Base-by-base conservation (phyloP, 2,329 filamentous ascomycete genomes). In the Kalaharituber pfeilii region DNA sequence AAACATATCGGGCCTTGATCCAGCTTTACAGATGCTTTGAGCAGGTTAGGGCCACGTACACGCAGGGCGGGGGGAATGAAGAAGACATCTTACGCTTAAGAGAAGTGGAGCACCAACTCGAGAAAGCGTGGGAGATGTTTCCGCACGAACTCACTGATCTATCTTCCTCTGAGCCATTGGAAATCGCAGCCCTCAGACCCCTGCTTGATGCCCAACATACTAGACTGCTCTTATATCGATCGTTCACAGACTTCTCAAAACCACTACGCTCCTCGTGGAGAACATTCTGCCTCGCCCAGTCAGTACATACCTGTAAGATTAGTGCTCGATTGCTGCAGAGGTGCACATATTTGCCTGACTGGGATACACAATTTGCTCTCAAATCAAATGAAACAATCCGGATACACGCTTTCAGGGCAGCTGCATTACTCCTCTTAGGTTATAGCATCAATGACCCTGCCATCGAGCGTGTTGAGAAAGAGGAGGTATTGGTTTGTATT, bases 281-380 rank as follows among this genome's bases (percentile, higher is more conserved):
- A 25, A 63, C 60, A 5, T 60, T 62, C 22, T 63, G 62, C 33
- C 61, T 64, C 18, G 59, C 60, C 11, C 60, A 62, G 47, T 64
- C 62, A 9, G 57, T 64, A 7, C 60, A 62, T 45, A 61, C 63
- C 25, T 57, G 60, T 18, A 64, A 63, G 50, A 59, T 62, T 20
- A 62, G 59, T 20, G 58, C 58, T 22, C 61, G 62, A 20, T 53
- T 64, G 11, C 53, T 63, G 26, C 58, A 56, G 11, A 58, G 62
- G 11, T 59, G 61, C 50, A 57, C 57, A 44, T 56, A 60, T 30
- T 52, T 56, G 8, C 57, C 53, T 2, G 52, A 55, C 27, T 63
- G 60, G 53, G 62, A 63, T 50, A 51, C 51, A 15, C 52, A 54
- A 1, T 63, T 63, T 39, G 61, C 60, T 15, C 55, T 61, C 11